Evolutionary conservation across 768 basidiomycete species (phyloP).

Genomic region (Phaffia australis): DNA sequence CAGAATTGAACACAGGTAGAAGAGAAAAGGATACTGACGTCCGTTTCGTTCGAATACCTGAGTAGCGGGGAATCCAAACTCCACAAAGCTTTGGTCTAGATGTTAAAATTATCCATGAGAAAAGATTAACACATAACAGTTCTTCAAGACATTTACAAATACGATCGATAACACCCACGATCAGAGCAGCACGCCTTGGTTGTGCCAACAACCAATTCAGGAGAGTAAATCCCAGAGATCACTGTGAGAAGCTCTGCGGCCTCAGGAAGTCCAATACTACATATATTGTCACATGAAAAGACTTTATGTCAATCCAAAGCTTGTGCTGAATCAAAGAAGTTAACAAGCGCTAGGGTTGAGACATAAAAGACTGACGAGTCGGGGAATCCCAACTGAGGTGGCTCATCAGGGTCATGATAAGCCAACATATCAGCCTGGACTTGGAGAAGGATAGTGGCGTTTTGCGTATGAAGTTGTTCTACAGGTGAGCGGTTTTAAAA

Average conservation of each 20-base stretch:
- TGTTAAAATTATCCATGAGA: neutral
- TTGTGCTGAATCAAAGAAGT: slow-evolving; percentile 2
- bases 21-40: slow-evolving; percentile 32
- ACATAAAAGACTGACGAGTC: slow-evolving; percentile 44
- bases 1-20: neutral
- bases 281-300: neutral
- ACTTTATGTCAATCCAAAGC: neutral
- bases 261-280: slow-evolving; percentile 69
- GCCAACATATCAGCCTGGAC: slow-evolving; percentile 89
- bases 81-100: slow-evolving; percentile 54
- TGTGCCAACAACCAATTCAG: slow-evolving; percentile 52
- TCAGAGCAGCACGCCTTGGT: slow-evolving; percentile 77
- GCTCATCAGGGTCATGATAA: slow-evolving; percentile 67
- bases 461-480: slow-evolving; percentile 51
- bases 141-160: neutral
- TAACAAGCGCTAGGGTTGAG: neutral
- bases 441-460: slow-evolving; percentile 66
- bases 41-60: slow-evolving; percentile 84
- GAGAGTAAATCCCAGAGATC: slow-evolving; percentile 66
- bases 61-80: slow-evolving; percentile 73
- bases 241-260: slow-evolving; percentile 65
- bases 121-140: slow-evolving; percentile 17
- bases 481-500: neutral
- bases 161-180: slow-evolving; percentile 39
- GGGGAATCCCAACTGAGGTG: slow-evolving; percentile 71